A percentile compares a stretch with the other conserved stretches of the same genome.
phyloP scores from a whole-genome alignment of 306 rosid genomes.

The Acacia confusa region DNA sequence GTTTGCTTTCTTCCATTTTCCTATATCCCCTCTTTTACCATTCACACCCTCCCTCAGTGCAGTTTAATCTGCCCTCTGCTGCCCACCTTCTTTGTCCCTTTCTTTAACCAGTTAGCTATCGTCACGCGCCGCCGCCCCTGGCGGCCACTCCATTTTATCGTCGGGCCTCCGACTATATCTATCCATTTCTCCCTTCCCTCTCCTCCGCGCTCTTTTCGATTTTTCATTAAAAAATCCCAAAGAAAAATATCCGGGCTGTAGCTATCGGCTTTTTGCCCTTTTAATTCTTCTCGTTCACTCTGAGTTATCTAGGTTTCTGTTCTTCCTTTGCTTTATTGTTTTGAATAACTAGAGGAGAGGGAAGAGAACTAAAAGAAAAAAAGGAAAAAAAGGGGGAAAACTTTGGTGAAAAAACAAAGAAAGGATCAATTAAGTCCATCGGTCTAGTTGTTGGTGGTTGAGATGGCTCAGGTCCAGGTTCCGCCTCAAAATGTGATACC shows the following conservation, averaged over 20 bases:
- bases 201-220: slow-evolving; percentile 42
- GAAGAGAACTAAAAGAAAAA: slow-evolving; percentile 40
- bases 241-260: neutral
- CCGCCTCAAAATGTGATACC: slow-evolving; percentile 69
- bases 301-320: neutral
- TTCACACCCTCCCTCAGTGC: slow-evolving; percentile 21
- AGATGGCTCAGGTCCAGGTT: slow-evolving; percentile 70
- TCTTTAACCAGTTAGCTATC: neutral
- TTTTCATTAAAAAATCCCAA: neutral
- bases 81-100: neutral
- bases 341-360: slow-evolving; percentile 92
- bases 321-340: slow-evolving; percentile 40
- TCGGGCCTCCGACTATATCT: slow-evolving; percentile 54
- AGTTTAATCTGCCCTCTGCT: slow-evolving; percentile 40
- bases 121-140: slow-evolving; percentile 39
- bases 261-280: neutral
- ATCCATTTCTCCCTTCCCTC: slow-evolving; percentile 61
- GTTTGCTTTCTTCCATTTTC: slow-evolving; percentile 28
- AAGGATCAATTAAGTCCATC: no score
- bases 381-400: neutral
- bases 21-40: neutral
- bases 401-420: neutral
- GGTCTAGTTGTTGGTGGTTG: slow-evolving; percentile 27
- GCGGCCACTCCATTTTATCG: slow-evolving; percentile 34
- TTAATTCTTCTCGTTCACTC: slow-evolving; percentile 16